Percentiles rank a stretch among this genome's conserved stretches.
Conservation (phyloP, 2,329 filamentous ascomycete species). For the Neobulgaria alba region DNA sequence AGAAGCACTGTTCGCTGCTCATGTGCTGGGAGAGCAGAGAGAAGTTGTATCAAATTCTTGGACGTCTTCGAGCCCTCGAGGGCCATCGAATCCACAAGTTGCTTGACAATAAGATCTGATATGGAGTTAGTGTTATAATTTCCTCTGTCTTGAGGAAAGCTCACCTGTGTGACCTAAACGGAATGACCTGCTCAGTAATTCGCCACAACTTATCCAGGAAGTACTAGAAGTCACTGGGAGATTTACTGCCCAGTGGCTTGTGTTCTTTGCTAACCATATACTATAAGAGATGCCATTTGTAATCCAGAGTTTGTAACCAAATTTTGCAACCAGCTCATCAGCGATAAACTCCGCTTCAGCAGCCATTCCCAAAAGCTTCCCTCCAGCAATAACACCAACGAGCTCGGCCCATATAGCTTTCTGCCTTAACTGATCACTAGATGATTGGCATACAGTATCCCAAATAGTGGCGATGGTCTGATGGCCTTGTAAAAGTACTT, state of each 20-base stretch:
- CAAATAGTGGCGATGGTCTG: constrained; percentile 36
- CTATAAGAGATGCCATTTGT: constrained; percentile 24
- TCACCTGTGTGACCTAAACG: constrained; percentile 27
- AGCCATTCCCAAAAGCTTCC: constrained; percentile 47
- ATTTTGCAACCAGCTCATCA: constrained; percentile 23
- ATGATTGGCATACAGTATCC: constrained; percentile 31
- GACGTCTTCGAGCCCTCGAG: constrained; percentile 15
- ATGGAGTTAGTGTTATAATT: constrained; percentile 2
- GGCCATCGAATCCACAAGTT: constrained; percentile 19
- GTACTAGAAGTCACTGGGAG: constrained; percentile 13
- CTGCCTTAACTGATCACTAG: constrained; percentile 33
- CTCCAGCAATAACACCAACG: constrained; percentile 47
- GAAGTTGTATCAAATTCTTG: constrained; percentile 18
- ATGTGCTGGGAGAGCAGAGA: constrained; percentile 19
- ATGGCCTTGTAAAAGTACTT: constrained; percentile 35
- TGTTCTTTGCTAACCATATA: constrained; percentile 26
- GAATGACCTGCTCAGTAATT: constrained; percentile 25
- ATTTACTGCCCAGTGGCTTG: constrained; percentile 20
- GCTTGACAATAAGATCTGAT: constrained; percentile 22
- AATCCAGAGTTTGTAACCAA: constrained; percentile 24
- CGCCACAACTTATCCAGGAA: constrained; percentile 22
- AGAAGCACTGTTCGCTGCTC: constrained; percentile 27
- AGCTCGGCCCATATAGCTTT: constrained; percentile 56
- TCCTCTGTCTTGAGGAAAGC: neutral
- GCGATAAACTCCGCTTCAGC: constrained; percentile 44